These are phyloP conservation scores for Hippophae tibetana DNA, from an alignment of 306 rosid genomes.

Conservation along the genomic window DNA sequence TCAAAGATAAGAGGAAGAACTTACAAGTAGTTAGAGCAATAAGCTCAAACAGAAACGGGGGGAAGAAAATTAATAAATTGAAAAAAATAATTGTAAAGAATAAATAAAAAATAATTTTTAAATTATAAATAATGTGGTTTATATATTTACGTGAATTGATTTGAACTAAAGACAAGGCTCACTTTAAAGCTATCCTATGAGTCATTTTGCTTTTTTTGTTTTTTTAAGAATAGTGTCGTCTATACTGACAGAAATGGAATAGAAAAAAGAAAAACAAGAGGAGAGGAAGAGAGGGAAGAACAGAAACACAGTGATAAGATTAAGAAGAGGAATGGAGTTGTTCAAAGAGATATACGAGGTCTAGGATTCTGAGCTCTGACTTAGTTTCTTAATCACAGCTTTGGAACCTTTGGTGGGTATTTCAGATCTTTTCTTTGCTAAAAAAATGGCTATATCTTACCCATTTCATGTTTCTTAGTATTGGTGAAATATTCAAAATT, in stretches of 20 bases:
- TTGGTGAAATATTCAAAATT: no score
- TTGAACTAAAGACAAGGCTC: constrained; percentile 41
- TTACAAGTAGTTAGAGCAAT: no score
- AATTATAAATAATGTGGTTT: no score
- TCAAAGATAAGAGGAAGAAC: no score
- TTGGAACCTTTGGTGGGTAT: constrained; percentile 22
- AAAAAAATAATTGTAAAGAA: no score
- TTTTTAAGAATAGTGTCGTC: background rate
- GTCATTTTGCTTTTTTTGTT: constrained; percentile 26
- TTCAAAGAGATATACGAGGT: constrained; percentile 12
- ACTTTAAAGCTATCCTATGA: constrained; percentile 30
- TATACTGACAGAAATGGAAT: no score
- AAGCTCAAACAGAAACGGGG: no score
- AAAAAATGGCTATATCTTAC: background rate
- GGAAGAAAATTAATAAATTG: no score
- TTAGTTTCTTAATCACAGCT: constrained; percentile 14
- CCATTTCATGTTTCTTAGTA: background rate
- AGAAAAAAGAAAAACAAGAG: background rate
- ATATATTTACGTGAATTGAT: constrained; percentile 16
- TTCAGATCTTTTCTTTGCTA: constrained; percentile 18
- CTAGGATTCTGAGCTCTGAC: constrained; percentile 23
- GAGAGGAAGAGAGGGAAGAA: background rate
- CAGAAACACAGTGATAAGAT: constrained; percentile 5
- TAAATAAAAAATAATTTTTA: no score
- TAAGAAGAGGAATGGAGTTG: background rate